Evolutionary conservation across 2,329 filamentous ascomycete species (phyloP).

Genomic region (Pseudogymnoascus sp.): DNA sequence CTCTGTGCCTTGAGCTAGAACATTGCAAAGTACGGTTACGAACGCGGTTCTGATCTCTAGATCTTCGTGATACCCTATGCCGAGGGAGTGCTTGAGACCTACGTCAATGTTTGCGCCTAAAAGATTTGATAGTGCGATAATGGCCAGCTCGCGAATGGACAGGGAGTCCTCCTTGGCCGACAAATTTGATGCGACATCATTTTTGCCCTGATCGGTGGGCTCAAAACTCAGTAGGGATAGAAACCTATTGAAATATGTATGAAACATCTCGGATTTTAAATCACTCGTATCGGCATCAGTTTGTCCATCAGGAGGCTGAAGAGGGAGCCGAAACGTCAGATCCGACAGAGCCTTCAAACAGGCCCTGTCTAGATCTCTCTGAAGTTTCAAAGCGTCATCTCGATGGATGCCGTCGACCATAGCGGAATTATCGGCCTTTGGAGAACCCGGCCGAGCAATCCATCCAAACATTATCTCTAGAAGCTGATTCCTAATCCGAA

Average conservation of each 20-base stretch:
- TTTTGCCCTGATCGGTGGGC: slow-evolving; percentile 37
- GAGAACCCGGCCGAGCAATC: slow-evolving; percentile 56
- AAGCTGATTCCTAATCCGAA: slow-evolving; percentile 61
- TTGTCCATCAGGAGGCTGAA: slow-evolving; percentile 60
- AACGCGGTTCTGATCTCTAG: slow-evolving; percentile 64
- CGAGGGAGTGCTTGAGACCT: slow-evolving; percentile 62
- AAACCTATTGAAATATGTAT: slow-evolving; percentile 65
- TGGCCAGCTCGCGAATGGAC: slow-evolving; percentile 56
- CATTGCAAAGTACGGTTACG: slow-evolving; percentile 64
- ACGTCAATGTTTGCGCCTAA: slow-evolving; percentile 67
- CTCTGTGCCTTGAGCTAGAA: slow-evolving; percentile 64
- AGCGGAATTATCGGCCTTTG: slow-evolving; percentile 38
- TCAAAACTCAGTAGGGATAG: slow-evolving; percentile 59
- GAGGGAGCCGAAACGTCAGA: slow-evolving; percentile 58
- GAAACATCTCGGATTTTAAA: slow-evolving; percentile 65
- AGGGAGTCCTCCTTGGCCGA: slow-evolving; percentile 46
- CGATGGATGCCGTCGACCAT: slow-evolving; percentile 37
- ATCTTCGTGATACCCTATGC: slow-evolving; percentile 65
- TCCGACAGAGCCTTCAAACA: slow-evolving; percentile 60
- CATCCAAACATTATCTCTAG: slow-evolving; percentile 63
- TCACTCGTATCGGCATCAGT: slow-evolving; percentile 61
- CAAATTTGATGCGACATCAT: slow-evolving; percentile 36
- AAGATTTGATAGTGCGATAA: slow-evolving; percentile 62
- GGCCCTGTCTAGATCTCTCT: slow-evolving; percentile 60
- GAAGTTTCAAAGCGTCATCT: slow-evolving; percentile 52